phyloP scores from a whole-genome alignment of 495 filamentous ascomycete genomes.

The Penicillium odoratum region DNA sequence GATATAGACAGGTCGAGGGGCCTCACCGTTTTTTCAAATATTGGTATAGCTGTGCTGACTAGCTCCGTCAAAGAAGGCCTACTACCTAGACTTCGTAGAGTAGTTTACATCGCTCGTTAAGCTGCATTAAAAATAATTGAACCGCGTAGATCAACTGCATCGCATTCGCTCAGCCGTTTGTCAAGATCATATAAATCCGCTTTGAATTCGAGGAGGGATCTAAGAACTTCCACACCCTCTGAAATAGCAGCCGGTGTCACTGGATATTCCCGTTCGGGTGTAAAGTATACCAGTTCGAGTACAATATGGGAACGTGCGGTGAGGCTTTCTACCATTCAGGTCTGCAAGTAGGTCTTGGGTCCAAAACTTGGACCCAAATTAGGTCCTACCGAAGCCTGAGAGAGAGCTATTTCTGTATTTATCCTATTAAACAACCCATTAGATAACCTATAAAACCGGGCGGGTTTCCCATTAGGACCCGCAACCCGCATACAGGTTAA shows the following conservation, averaged over 20 bases:
- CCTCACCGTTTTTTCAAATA: background rate
- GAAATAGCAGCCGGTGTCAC: background rate
- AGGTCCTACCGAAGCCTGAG: too few species aligned
- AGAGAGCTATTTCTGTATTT: too few species aligned
- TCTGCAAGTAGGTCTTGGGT: too few species aligned
- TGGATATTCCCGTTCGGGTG: background rate
- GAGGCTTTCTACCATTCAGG: background rate
- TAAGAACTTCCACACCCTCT: background rate
- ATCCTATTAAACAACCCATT: too few species aligned
- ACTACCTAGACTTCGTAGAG: background rate
- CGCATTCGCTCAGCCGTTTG: background rate
- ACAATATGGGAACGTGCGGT: background rate
- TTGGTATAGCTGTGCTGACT: too few species aligned
- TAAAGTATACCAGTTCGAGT: background rate
- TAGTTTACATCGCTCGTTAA: background rate
- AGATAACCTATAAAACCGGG: too few species aligned
- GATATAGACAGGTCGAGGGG: background rate
- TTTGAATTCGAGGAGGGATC: background rate
- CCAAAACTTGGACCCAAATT: too few species aligned
- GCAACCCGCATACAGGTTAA: too few species aligned
- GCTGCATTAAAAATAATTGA: background rate
- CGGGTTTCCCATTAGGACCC: too few species aligned
- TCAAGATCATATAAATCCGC: background rate
- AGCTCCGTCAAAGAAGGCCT: background rate
- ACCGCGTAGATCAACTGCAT: background rate